Conservation (phyloP, 2,329 filamentous ascomycete genomes). For the Uncinocarpus reesii region DNA sequence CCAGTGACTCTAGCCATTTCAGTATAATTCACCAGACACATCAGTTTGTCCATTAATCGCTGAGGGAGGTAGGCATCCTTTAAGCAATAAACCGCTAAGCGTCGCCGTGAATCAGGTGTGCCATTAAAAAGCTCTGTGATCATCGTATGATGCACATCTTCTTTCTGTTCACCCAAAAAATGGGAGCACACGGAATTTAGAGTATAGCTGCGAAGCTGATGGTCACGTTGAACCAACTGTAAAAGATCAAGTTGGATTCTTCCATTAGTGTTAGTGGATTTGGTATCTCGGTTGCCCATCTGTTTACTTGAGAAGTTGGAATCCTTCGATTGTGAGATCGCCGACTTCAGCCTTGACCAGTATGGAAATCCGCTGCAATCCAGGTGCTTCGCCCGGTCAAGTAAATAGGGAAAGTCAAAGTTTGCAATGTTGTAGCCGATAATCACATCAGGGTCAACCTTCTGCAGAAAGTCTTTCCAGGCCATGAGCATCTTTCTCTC, state of each 20-base stretch:
- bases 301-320: slow-evolving; percentile 95
- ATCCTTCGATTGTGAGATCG: slow-evolving; percentile 61
- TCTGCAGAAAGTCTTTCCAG: slow-evolving; percentile 82
- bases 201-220: slow-evolving; percentile 92
- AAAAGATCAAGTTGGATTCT: slow-evolving; percentile 84
- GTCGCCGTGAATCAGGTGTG: slow-evolving; percentile 79
- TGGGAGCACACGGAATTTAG: slow-evolving; percentile 92
- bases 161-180: slow-evolving; percentile 93
- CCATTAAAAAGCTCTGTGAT: slow-evolving; percentile 98
- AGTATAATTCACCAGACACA: slow-evolving; percentile 97
- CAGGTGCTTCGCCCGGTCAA: slow-evolving; percentile 76
- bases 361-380: slow-evolving; percentile 73
- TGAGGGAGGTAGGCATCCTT: slow-evolving; percentile 97
- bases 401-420: slow-evolving; percentile 94
- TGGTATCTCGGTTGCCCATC: slow-evolving; percentile 92
- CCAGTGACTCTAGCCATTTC: slow-evolving; percentile 99
- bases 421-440: slow-evolving; percentile 98
- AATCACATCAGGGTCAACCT: slow-evolving; percentile 91
- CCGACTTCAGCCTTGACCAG: slow-evolving; percentile 68
- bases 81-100: slow-evolving; percentile 87
- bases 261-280: slow-evolving; percentile 88
- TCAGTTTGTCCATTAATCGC: slow-evolving; percentile 90
- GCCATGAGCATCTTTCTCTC: slow-evolving; percentile 85
- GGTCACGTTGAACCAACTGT: slow-evolving; percentile 88
- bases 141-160: slow-evolving; percentile 98